Evolutionary conservation across 148 eudicot genomes (phyloP), one percentile per base, ranked within the genome.

Genomic region (Vaccinium myrtillus): DNA sequence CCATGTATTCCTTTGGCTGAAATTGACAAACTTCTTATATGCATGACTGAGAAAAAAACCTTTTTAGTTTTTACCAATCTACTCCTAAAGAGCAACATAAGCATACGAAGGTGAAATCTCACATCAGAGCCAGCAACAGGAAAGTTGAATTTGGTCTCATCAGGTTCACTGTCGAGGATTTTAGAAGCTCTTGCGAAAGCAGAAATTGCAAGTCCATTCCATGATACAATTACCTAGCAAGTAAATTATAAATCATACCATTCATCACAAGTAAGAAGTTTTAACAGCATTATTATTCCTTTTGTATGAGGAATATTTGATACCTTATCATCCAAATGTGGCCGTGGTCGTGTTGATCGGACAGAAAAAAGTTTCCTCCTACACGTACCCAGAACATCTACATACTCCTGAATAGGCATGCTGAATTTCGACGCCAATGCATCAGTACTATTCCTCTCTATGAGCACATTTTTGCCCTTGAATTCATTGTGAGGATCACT

Each of bases 401-500:
- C 87, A 87, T 92, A 93, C 51, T 91, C 82, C 79, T 94, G 94
- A 48, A 89, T 48, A 73, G 94, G 87, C 89, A 92, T 76, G 75
- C 87, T 91, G 77, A 87, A 83, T 86, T 93, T 96, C 81, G 90
- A 85, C 30, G 95, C 98, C 94, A 96, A 83, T 67, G 91, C 94
- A 80, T 89, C 87, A 67, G 99, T 86, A 84, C 86, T 90, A 77
- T 88, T 92, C 86, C 97, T 91, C 88, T 96, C 97, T 81, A 94
- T 94, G 39, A 96, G 98, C 78, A 96, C 99, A 84, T 94, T 96
- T 88, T 92, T 92, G 12, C 94, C 97, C 85, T 80, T 90, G 81
- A 96, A 96, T 86, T 96, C 99, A 73, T 92, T 85, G 82, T 96
- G 98, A 30, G 99, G 99, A 83, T 96, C 99, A 89, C 99, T 96